A percentile compares a stretch with the other conserved stretches of the same genome.
These are phyloP conservation scores for Phytopythium montanum DNA, from an alignment of 352 stramenopile species.

Conservation along the genomic window DNA sequence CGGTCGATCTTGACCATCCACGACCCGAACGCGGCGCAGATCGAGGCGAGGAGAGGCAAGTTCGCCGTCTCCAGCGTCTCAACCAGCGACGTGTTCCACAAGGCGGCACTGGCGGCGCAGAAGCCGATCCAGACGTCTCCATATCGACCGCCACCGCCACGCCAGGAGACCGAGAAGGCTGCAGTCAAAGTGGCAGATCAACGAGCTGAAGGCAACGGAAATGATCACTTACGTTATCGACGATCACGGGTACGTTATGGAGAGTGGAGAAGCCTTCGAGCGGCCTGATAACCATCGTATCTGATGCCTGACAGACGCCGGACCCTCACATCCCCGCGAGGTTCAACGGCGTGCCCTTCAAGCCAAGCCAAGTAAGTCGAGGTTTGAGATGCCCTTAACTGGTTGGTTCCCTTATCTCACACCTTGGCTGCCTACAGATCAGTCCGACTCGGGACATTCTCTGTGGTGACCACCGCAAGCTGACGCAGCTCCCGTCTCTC, in stretches of 20 bases:
- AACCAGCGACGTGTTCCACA: constrained; percentile 21
- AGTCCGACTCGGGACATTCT: constrained; percentile 52
- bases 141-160: not conserved
- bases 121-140: constrained; percentile 2
- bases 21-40: constrained; percentile 26
- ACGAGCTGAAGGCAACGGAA: not conserved
- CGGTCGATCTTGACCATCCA: constrained; percentile 56
- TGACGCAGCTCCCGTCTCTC: constrained; percentile 49
- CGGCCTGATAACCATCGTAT: not conserved
- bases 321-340: constrained; percentile 55
- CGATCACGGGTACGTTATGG: not conserved
- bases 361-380: constrained; percentile 38
- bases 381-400: too few relatives aligned
- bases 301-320: constrained; percentile 17
- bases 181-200: not conserved
- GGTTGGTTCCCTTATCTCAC: too few relatives aligned
- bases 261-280: not conserved
- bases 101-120: constrained; percentile 1
- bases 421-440: constrained; percentile 27
- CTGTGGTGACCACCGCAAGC: constrained; percentile 36
- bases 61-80: constrained; percentile 16
- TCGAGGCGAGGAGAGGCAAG: constrained; percentile 18
- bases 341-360: constrained; percentile 65
- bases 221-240: not conserved
- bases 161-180: not conserved